A percentile compares a stretch with the other conserved stretches of the same genome.
Conservation (phyloP, 2,329 filamentous ascomycete genomes). For the Allantophomopsis lycopodina region DNA sequence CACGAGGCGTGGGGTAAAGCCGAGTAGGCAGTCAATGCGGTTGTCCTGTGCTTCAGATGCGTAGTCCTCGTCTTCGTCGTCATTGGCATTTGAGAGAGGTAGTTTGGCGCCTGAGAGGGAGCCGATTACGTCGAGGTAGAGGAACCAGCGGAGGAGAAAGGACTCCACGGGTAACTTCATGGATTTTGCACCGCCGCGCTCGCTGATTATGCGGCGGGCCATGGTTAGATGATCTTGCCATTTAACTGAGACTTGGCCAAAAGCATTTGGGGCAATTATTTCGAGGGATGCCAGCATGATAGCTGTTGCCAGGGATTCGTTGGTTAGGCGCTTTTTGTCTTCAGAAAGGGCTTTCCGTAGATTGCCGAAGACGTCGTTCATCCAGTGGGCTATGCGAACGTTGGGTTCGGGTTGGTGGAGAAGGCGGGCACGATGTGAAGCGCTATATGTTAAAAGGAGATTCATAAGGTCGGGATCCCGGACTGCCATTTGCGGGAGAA, state of each 20-base stretch:
- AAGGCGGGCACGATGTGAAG: constrained; percentile 67
- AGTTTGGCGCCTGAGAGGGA: constrained; percentile 46
- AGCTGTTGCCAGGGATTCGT: constrained; percentile 63
- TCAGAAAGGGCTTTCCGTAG: constrained; percentile 53
- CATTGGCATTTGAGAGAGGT: constrained; percentile 6
- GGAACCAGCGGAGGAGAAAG: constrained; percentile 73
- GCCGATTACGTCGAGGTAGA: constrained; percentile 70
- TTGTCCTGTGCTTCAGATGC: constrained; percentile 44
- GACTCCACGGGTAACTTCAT: constrained; percentile 43
- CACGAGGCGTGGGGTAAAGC: constrained; percentile 61
- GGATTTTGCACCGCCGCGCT: constrained; percentile 43
- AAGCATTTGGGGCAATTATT: constrained; percentile 70
- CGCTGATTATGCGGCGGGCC: constrained; percentile 61
- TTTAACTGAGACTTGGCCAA: constrained; percentile 57
- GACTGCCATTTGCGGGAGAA: constrained; percentile 47
- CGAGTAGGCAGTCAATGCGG: constrained; percentile 68
- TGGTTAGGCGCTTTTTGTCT: constrained; percentile 47
- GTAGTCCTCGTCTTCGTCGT: constrained; percentile 27
- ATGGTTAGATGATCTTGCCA: constrained; percentile 72
- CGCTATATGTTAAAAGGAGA: constrained; percentile 67
- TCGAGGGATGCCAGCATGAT: constrained; percentile 78
- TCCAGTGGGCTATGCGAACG: constrained; percentile 68
- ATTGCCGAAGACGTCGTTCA: constrained; percentile 63
- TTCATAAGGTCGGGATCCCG: constrained; percentile 60
- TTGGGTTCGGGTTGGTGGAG: constrained; percentile 61